Conservation (phyloP, 2,329 filamentous ascomycete species). For the Clonostachys solani region DNA sequence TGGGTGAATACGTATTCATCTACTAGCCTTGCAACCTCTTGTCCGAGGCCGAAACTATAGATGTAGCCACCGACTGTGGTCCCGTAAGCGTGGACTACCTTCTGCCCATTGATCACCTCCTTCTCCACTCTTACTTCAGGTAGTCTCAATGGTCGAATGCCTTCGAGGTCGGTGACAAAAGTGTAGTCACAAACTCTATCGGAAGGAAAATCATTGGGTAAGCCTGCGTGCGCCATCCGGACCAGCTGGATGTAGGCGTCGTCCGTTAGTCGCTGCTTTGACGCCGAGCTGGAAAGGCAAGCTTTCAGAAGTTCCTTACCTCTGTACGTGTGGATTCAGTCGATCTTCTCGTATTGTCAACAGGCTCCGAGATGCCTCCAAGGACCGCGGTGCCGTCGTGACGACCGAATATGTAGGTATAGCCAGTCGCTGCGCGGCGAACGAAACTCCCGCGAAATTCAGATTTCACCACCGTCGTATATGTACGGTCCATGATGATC, state of each 20-base stretch:
- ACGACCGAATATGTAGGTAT: conserved; percentile 9
- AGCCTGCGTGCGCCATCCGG: background rate
- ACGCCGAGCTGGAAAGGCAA: no score
- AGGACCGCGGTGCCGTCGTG: conserved; percentile 9
- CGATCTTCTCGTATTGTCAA: background rate
- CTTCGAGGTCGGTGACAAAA: background rate
- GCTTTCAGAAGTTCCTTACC: background rate
- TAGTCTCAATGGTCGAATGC: conserved; percentile 1
- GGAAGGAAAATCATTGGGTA: conserved; percentile 2
- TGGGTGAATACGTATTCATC: background rate
- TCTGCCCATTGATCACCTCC: background rate
- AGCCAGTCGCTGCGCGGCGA: conserved; percentile 3
- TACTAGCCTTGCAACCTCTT: background rate
- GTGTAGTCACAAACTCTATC: background rate
- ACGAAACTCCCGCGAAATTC: conserved; percentile 5
- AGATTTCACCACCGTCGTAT: conserved; percentile 6
- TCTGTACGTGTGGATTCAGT: background rate
- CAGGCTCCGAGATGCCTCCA: conserved; percentile 8
- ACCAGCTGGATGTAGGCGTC: background rate
- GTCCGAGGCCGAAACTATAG: background rate
- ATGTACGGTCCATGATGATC: conserved; percentile 5
- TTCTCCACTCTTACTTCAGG: background rate
- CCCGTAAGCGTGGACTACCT: conserved; percentile 1
- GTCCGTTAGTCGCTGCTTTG: no score
- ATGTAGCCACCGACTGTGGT: background rate